Percentiles rank a stretch among this genome's conserved stretches.
Conservation (phyloP, 495 filamentous ascomycete genomes). For the Aspergillus egyptiacus region DNA sequence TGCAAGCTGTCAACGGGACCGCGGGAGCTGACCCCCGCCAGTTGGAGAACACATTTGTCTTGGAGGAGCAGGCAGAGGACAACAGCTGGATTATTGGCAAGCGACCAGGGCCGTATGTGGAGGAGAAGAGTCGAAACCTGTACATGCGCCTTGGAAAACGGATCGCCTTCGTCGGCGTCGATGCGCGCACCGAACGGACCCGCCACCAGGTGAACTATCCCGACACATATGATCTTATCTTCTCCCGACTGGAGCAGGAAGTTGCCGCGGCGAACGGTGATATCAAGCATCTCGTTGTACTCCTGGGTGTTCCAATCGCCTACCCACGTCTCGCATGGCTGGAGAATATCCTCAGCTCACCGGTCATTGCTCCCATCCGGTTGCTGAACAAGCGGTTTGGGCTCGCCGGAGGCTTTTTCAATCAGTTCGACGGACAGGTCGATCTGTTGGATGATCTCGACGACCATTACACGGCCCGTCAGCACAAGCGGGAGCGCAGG, state of each 20-base stretch:
- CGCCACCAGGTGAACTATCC: conserved; percentile 86
- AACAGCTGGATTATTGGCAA: conserved; percentile 74
- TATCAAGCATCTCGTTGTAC: conserved; percentile 76
- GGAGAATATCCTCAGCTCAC: conserved; percentile 80
- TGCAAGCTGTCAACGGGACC: conserved; percentile 41
- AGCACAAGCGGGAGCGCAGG: conserved; percentile 84
- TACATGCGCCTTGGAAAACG: conserved; percentile 78
- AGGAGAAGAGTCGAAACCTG: conserved; percentile 71
- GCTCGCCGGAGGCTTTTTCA: conserved; percentile 78
- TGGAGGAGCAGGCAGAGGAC: conserved; percentile 52
- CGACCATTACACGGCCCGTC: conserved; percentile 88
- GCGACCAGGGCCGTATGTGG: conserved; percentile 71
- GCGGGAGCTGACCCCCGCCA: conserved; percentile 60
- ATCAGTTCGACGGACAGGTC: conserved; percentile 83
- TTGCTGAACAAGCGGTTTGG: conserved; percentile 90
- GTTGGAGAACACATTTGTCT: conserved; percentile 61
- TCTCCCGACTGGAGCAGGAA: conserved; percentile 60
- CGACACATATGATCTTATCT: conserved; percentile 82
- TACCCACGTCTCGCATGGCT: conserved; percentile 93
- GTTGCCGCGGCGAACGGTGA: conserved; percentile 53
- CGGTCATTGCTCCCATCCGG: conserved; percentile 76
- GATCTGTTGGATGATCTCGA: conserved; percentile 91
- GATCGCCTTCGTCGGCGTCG: conserved; percentile 81
- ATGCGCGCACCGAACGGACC: conserved; percentile 87
- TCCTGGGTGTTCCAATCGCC: conserved; percentile 89